Evolutionary conservation across 192 early-diverging fungal genomes (phyloP).

Genomic region (Umbelopsis isabellina): DNA sequence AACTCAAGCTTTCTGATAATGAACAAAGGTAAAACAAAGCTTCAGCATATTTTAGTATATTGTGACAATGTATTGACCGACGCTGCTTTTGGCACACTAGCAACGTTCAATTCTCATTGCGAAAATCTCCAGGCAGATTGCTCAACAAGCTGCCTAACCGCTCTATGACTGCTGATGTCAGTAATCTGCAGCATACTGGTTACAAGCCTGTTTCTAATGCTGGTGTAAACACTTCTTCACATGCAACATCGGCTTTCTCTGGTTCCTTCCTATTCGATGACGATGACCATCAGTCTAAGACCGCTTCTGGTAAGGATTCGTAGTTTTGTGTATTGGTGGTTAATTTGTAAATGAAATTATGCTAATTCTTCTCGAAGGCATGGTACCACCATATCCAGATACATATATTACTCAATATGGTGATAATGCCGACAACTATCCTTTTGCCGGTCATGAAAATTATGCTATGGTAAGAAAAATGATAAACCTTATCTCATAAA

Average conservation of each 20-base stretch:
- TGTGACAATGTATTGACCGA: background rate
- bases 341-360: background rate
- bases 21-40: conserved; percentile 32
- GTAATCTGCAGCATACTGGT: conserved; percentile 38
- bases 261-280: conserved; percentile 21
- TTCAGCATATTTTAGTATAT: no score
- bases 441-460: background rate
- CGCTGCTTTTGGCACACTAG: conserved; percentile 34
- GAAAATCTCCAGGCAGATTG: conserved; percentile 24
- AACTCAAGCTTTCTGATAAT: conserved; percentile 22
- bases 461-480: background rate
- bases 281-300: conserved; percentile 2
- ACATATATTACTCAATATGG: conserved; percentile 23
- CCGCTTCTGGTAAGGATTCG: background rate
- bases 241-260: conserved; percentile 27
- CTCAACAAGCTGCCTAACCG: conserved; percentile 17
- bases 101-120: conserved; percentile 32
- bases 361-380: conserved; percentile 1
- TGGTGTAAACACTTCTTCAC: conserved; percentile 30
- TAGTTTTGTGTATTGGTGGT: background rate
- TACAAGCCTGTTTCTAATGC: conserved; percentile 26
- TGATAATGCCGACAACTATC: conserved; percentile 16
- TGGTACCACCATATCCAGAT: conserved; percentile 17
- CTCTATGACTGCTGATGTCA: conserved; percentile 23
- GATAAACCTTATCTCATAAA: background rate